phyloP scores from a whole-genome alignment of 345 rosid genomes.

The Pistacia vera region DNA sequence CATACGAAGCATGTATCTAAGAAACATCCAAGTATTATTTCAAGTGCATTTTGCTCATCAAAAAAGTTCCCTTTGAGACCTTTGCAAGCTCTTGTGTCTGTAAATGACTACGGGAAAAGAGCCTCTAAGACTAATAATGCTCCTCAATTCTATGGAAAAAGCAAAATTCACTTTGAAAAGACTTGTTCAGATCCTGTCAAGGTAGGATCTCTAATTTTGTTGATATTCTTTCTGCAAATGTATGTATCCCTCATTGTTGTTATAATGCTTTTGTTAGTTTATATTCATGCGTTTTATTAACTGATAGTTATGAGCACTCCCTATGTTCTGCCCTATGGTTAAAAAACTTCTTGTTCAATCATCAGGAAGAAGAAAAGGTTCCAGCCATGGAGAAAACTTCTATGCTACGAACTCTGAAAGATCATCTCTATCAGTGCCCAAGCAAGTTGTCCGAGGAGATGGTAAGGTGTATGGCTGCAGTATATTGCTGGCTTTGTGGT shows the following conservation, averaged over 20 bases:
- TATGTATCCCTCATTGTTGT: not conserved
- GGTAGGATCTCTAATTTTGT: slow-evolving; percentile 36
- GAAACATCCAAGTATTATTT: slow-evolving; percentile 79
- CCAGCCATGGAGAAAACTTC: slow-evolving; percentile 39
- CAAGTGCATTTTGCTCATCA: slow-evolving; percentile 88
- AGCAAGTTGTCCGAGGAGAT: slow-evolving; percentile 89
- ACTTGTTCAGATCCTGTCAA: slow-evolving; percentile 38
- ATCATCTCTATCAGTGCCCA: slow-evolving; percentile 82
- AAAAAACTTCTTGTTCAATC: slow-evolving; percentile 15
- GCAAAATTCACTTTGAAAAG: slow-evolving; percentile 40
- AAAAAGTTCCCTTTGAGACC: slow-evolving; percentile 60
- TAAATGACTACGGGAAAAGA: slow-evolving; percentile 45
- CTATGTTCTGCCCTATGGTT: not conserved
- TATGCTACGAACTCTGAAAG: slow-evolving; percentile 59
- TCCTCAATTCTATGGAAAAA: slow-evolving; percentile 35
- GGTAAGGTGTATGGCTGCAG: slow-evolving; percentile 87
- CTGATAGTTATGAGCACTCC: not conserved
- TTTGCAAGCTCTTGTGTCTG: slow-evolving; percentile 54
- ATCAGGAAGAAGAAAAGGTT: slow-evolving; percentile 39
- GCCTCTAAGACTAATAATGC: slow-evolving; percentile 41
- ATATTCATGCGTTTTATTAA: not conserved
- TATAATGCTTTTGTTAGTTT: not conserved
- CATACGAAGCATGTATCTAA: slow-evolving; percentile 58
- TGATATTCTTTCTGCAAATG: not conserved
- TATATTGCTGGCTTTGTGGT: slow-evolving; percentile 76